Base-by-base conservation (phyloP, 2,329 filamentous ascomycete species). In the Stachybotrys chlorohalonatus region DNA sequence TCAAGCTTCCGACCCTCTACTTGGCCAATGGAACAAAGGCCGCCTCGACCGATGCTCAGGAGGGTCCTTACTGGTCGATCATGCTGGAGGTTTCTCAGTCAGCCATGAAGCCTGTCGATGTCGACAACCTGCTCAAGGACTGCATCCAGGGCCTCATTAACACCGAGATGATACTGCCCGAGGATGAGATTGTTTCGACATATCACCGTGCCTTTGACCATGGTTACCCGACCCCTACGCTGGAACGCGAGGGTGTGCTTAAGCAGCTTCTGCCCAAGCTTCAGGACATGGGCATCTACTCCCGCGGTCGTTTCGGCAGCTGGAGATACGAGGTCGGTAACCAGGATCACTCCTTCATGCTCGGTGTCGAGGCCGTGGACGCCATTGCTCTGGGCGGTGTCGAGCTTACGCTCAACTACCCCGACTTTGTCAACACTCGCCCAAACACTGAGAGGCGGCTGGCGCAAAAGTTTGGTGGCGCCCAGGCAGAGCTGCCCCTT, bases 61-160 rank as follows among this genome's bases (percentile, higher is more conserved):
- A 88, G 67, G 94, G 94, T 39, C 94, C 94, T 47, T 99, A 99
- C 85, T 99, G 94, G 94, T 97, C 93, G 60, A 95, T 99, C 80
- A 99, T 99, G 94, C 78, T 99, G 64, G 94, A 99, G 76, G 88
- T 99, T 58, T 97, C 94, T 36, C 90, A 99, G 76, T 97, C 93
- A 36, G 84, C 83, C 67, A 84, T 95, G 86, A 99, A 99, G 83
- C 90, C 91, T 46, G 92, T 97, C 36, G 85, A 97, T 73, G 78
- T 88, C 65, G 84, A 85, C 64, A 96, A 87, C 72, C 75, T 99
- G 59, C 80, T 99, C 66, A 83, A 82, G 72, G 92, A 99, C 68
- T 94, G 84, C 67, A 97, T 99, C 71, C 89, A 95, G 77, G 94
- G 94, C 67, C 87, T 97, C 52, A 82, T 99, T 80, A 97, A 96